Conservation (phyloP, 1,139 yeast genomes). For the Tardiomyces digboiensis region DNA sequence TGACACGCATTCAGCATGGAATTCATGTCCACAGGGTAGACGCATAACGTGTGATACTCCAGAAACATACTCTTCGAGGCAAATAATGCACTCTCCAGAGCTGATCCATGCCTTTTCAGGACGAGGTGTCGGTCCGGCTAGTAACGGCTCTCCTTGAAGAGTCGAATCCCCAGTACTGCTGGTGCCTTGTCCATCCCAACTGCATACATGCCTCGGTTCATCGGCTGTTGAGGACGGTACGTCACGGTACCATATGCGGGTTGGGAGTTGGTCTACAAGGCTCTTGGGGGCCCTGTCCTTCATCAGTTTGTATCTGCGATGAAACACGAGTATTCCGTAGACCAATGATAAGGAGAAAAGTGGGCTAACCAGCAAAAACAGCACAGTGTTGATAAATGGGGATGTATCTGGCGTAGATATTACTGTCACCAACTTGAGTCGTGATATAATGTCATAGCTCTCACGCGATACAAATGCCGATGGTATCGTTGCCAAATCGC, state of each 20-base stretch:
- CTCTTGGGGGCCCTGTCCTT: slow-evolving; percentile 29
- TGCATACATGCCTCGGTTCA: not conserved
- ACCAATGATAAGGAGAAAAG: slow-evolving; percentile 28
- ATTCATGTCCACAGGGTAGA: slow-evolving; percentile 68
- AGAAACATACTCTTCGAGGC: slow-evolving; percentile 27
- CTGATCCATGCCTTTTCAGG: slow-evolving; percentile 2
- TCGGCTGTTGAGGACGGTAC: slow-evolving; percentile 3
- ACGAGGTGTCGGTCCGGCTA: too few relatives aligned
- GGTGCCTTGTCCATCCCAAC: not conserved
- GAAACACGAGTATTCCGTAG: slow-evolving; percentile 25
- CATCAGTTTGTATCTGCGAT: slow-evolving; percentile 24
- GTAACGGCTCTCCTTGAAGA: too few relatives aligned
- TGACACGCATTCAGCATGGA: slow-evolving; percentile 70
- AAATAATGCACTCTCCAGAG: slow-evolving; percentile 31
- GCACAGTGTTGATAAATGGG: slow-evolving; percentile 27
- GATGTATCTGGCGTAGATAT: slow-evolving; percentile 21
- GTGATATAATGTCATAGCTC: slow-evolving; percentile 20
- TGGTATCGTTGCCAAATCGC: slow-evolving; percentile 25
- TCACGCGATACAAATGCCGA: slow-evolving; percentile 28
- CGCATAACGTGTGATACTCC: slow-evolving; percentile 25
- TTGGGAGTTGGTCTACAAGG: slow-evolving; percentile 25
- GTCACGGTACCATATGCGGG: slow-evolving; percentile 20
- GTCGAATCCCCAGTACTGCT: too few relatives aligned
- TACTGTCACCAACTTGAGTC: slow-evolving; percentile 20
- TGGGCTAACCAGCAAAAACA: slow-evolving; percentile 30